phyloP scores from a whole-genome alignment of 179 eudicot genomes.

The Gypsophila paniculata region DNA sequence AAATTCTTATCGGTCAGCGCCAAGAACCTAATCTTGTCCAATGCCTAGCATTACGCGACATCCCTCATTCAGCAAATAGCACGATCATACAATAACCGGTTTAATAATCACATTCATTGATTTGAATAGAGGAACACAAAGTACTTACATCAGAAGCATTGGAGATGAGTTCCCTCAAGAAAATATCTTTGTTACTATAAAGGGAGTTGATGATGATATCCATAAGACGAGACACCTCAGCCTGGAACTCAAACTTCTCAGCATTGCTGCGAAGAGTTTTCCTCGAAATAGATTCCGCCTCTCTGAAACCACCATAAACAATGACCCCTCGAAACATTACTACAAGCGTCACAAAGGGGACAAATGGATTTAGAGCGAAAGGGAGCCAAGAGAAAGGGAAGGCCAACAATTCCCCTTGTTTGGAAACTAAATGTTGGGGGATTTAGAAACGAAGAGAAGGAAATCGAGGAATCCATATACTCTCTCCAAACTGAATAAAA shows the following conservation, averaged over 20 bases:
- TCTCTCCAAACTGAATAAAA: background rate
- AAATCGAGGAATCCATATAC: too few relatives aligned
- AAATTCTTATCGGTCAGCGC: constrained; percentile 87
- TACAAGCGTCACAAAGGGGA: too few relatives aligned
- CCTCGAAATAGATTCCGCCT: constrained; percentile 84
- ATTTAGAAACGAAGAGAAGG: too few relatives aligned
- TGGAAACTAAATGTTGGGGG: too few relatives aligned
- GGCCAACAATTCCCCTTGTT: too few relatives aligned
- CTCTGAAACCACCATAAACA: constrained; percentile 40
- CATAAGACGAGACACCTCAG: constrained; percentile 98
- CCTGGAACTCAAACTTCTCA: constrained; percentile 96
- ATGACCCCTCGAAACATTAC: too few relatives aligned
- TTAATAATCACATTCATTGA: background rate
- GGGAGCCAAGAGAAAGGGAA: too few relatives aligned
- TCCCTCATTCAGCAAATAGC: constrained; percentile 1
- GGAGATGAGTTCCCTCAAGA: constrained; percentile 92
- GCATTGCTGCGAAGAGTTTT: constrained; percentile 73
- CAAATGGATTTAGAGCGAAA: too few relatives aligned
- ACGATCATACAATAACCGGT: background rate
- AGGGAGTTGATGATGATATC: constrained; percentile 94
- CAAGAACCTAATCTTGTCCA: constrained; percentile 92
- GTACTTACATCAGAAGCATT: constrained; percentile 93
- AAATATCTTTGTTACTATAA: constrained; percentile 94
- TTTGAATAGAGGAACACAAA: background rate
- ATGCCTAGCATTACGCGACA: constrained; percentile 49